A percentile compares a stretch with the other conserved stretches of the same genome.
Conservation (phyloP, 2,329 filamentous ascomycete genomes). For the Beauveria rudraprayagi region DNA sequence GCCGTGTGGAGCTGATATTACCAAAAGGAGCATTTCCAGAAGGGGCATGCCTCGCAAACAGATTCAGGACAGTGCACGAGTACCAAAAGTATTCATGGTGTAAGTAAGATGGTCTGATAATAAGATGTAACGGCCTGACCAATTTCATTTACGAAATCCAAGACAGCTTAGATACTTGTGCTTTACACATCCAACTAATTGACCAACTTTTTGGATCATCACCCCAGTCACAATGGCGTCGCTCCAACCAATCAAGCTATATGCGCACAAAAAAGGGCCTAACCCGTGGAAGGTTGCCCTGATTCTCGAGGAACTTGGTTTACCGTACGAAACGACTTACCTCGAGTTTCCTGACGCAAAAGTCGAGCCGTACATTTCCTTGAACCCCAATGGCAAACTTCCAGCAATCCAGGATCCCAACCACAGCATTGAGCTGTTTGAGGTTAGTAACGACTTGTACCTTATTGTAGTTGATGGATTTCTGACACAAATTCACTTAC, state of each 20-base stretch:
- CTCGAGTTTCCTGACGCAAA: slow-evolving; percentile 18
- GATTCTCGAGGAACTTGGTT: slow-evolving; percentile 18
- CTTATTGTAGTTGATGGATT: too few relatives aligned
- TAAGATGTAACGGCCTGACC: background rate
- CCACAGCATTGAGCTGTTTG: slow-evolving; percentile 10
- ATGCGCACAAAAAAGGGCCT: slow-evolving; percentile 6
- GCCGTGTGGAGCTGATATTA: background rate
- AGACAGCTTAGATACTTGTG: too few relatives aligned
- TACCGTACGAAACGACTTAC: slow-evolving; percentile 15
- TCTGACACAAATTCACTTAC: slow-evolving; percentile 11
- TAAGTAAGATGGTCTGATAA: background rate
- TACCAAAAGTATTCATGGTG: background rate
- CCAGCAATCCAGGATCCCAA: slow-evolving; percentile 18
- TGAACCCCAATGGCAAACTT: slow-evolving; percentile 19
- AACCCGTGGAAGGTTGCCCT: slow-evolving; percentile 18
- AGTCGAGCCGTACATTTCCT: slow-evolving; percentile 16
- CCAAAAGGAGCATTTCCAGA: background rate
- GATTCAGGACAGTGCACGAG: background rate
- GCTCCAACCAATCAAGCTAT: background rate
- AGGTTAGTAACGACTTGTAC: background rate
- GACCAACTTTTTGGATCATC: background rate
- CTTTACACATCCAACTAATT: too few relatives aligned
- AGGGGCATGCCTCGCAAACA: background rate
- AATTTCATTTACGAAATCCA: too few relatives aligned
- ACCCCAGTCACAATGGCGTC: background rate